Percentiles rank a stretch among this genome's conserved stretches.
phyloP scores from a whole-genome alignment of 1,284 basidiomycete genomes.

The Sporisorium exsertum region DNA sequence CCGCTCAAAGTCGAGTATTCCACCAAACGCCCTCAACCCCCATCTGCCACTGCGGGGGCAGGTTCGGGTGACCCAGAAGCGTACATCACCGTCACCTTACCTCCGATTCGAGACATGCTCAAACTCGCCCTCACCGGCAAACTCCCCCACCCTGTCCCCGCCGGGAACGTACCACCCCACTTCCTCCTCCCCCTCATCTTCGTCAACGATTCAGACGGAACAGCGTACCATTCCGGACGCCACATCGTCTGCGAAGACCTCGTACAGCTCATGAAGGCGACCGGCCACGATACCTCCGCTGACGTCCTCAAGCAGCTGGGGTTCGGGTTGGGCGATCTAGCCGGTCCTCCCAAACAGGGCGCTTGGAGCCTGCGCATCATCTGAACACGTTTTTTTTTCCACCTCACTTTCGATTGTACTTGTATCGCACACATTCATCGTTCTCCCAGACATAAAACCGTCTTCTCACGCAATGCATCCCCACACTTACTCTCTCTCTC shows the following conservation, averaged over 20 bases:
- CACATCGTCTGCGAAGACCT: constrained; percentile 59
- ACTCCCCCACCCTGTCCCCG: not conserved
- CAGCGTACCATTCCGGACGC: constrained; percentile 60
- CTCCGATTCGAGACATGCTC: constrained; percentile 45
- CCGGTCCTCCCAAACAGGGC: constrained; percentile 38
- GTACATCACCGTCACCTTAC: constrained; percentile 51
- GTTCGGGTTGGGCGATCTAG: constrained; percentile 49
- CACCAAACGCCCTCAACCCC: constrained; percentile 10
- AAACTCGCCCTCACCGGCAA: constrained; percentile 20
- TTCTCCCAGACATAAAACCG: not conserved
- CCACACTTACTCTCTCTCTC: not conserved
- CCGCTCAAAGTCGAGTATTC: constrained; percentile 71
- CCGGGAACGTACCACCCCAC: constrained; percentile 15
- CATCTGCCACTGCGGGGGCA: not conserved
- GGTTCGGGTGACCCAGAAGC: constrained; percentile 30
- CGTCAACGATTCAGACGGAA: constrained; percentile 63
- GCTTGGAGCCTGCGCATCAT: constrained; percentile 59
- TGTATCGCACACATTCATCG: not conserved
- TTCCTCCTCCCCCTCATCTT: constrained; percentile 63
- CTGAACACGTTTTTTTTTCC: constrained; percentile 1
- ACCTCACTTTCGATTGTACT: constrained; percentile 2
- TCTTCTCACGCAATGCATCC: constrained; percentile 5
- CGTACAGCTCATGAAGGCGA: constrained; percentile 55
- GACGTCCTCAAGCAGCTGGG: constrained; percentile 56
- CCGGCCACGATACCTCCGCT: constrained; percentile 47